Percentiles rank a stretch among this genome's conserved stretches.
phyloP scores from a whole-genome alignment of 2,329 filamentous ascomycete genomes.

The Colletotrichum sp. region DNA sequence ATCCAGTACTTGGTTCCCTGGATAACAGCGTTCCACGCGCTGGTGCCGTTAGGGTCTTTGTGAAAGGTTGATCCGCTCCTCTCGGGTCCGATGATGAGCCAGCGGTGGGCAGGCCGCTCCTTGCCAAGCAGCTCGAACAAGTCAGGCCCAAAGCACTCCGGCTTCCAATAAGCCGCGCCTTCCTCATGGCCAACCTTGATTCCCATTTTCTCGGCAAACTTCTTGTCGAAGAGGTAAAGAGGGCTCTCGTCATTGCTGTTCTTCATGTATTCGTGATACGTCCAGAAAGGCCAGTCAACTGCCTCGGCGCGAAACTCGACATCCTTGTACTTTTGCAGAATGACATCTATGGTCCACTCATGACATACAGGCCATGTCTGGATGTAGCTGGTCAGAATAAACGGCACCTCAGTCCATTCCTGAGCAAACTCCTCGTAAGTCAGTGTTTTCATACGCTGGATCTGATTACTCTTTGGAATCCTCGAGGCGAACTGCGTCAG shows the following conservation, averaged over 20 bases:
- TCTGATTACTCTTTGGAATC: constrained; percentile 78
- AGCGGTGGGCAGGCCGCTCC: constrained; percentile 85
- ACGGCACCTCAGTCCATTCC: constrained; percentile 80
- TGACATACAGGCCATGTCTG: constrained; percentile 80
- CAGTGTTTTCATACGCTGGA: constrained; percentile 72
- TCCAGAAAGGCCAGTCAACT: constrained; percentile 88
- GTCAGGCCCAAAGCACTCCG: constrained; percentile 85
- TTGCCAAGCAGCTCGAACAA: constrained; percentile 79
- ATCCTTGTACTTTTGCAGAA: constrained; percentile 68
- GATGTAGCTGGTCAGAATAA: constrained; percentile 84
- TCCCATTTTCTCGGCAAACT: constrained; percentile 85
- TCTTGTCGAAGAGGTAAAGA: constrained; percentile 88
- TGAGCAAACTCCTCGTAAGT: constrained; percentile 75
- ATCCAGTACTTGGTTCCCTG: constrained; percentile 97
- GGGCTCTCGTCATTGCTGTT: constrained; percentile 85
- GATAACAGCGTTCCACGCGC: constrained; percentile 94
- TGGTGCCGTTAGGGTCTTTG: constrained; percentile 77
- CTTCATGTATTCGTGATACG: constrained; percentile 82
- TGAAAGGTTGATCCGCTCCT: constrained; percentile 94
- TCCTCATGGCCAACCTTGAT: constrained; percentile 64
- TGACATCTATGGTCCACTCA: constrained; percentile 73
- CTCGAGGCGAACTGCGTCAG: constrained; percentile 69
- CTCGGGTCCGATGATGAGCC: constrained; percentile 89
- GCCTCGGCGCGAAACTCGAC: constrained; percentile 86
- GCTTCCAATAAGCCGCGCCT: constrained; percentile 73